Evolutionary conservation across 371 early-diverging fungal genomes (phyloP), one percentile per base, ranked within the genome.

Genomic region (Mortierella sp.): DNA sequence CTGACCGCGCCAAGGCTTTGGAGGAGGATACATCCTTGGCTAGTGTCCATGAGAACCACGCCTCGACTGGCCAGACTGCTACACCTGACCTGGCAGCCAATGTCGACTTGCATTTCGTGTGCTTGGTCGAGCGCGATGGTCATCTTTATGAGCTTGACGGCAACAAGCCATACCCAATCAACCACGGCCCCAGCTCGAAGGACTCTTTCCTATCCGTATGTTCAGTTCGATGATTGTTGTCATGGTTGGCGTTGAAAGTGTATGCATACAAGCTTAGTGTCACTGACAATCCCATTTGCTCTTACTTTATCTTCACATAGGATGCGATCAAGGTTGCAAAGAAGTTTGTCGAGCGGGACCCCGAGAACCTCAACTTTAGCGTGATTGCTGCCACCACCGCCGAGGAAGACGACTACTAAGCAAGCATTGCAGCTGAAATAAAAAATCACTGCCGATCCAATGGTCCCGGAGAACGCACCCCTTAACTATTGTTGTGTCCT

Each of bases 71-170:
- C 34, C 97, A 97, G 88, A 96, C 97, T 0, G 90, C 85, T 89
- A 93, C 96, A 0, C 96, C 96, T 0, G 80, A 83, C 40, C 81
- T 91, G 34, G 94, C 96, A 3, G 94, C 91, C 11, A 93, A 94
- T 5, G 92, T 96, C 26, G 89, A 96, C 70, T 89, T 95, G 75
- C 99, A 98, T 86, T 98, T 96, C 84, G 91, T 97, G 11, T 93
- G 95, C 31, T 95, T 98, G 90, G 91, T 96, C 24, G 86, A 91
- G 44, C 89, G 91, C 13, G 95, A 95, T 61, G 93, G 95, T 34
- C 89, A 91, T 26, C 51, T 98, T 21, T 97, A 95, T 78, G 98
- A 98, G 83, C 83, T 98, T 76, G 98, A 98, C 85, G 98, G 98
- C 67, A 89, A 93, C 54, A 95, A 94, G 69, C 88, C 90, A 5